These are phyloP conservation scores for Candida sp. DNA, from an alignment of 1,139 yeast genomes.

Conservation along the genomic window DNA sequence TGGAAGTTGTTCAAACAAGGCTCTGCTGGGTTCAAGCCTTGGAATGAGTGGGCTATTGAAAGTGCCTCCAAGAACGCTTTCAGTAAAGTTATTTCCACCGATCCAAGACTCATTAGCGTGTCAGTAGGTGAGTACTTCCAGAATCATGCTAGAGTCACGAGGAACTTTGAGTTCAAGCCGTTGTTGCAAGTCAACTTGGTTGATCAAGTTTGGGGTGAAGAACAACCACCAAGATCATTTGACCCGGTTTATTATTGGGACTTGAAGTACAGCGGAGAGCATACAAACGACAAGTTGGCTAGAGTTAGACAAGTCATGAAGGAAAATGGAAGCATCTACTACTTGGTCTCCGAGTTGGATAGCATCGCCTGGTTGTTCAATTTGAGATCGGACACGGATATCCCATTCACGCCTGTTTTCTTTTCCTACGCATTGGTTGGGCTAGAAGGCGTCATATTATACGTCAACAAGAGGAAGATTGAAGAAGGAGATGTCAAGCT, in stretches of 20 bases:
- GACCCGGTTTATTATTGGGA: slow-evolving; percentile 44
- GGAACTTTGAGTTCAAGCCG: slow-evolving; percentile 35
- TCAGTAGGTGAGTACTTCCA: slow-evolving; percentile 39
- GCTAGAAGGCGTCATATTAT: slow-evolving; percentile 31
- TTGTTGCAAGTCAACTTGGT: slow-evolving; percentile 34
- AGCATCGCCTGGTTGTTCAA: slow-evolving; percentile 62
- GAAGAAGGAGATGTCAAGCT: slow-evolving; percentile 19
- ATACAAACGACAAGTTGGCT: slow-evolving; percentile 33
- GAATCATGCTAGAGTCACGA: slow-evolving; percentile 22
- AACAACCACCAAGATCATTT: slow-evolving; percentile 40
- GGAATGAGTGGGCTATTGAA: slow-evolving; percentile 42
- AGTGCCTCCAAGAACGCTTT: slow-evolving; percentile 36
- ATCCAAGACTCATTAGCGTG: slow-evolving; percentile 40
- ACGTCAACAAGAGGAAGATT: slow-evolving; percentile 41
- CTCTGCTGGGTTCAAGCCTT: slow-evolving; percentile 33
- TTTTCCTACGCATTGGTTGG: slow-evolving; percentile 49
- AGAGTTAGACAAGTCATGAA: slow-evolving; percentile 30
- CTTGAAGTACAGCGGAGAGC: slow-evolving; percentile 48
- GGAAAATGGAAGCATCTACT: slow-evolving; percentile 25
- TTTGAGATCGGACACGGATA: slow-evolving; percentile 47
- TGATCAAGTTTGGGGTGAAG: slow-evolving; percentile 46
- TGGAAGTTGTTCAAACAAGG: slow-evolving; percentile 50
- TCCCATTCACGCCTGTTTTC: slow-evolving; percentile 55
- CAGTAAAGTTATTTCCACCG: slow-evolving; percentile 43
- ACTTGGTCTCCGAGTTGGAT: slow-evolving; percentile 50